Percentiles rank a stretch among this genome's conserved stretches.
phyloP scores from a whole-genome alignment of 345 rosid genomes.

The Populus davidiana region DNA sequence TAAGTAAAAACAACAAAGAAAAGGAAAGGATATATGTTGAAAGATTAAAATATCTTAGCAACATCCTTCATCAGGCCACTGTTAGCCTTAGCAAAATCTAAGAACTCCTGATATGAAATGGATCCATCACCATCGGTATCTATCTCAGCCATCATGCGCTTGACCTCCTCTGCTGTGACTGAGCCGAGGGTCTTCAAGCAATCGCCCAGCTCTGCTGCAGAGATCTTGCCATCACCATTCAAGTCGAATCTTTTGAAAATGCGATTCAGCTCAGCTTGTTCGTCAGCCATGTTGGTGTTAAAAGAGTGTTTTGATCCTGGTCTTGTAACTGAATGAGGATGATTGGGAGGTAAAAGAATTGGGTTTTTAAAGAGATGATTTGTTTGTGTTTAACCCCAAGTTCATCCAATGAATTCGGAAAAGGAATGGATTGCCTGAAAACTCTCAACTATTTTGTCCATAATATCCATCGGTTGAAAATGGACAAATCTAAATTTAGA shows the following conservation, averaged over 20 bases:
- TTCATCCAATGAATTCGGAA: constrained; percentile 26
- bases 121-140: constrained; percentile 87
- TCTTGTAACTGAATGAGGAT: background rate
- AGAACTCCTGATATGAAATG: constrained; percentile 71
- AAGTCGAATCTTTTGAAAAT: constrained; percentile 79
- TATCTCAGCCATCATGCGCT: constrained; percentile 85
- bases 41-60: constrained; percentile 63
- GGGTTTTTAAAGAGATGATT: constrained; percentile 15
- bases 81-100: constrained; percentile 66
- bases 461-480: background rate
- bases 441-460: background rate
- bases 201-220: constrained; percentile 69
- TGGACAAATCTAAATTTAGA: background rate
- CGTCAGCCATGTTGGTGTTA: constrained; percentile 48
- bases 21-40: background rate
- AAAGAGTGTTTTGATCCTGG: background rate
- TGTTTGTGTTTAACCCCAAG: constrained; percentile 9
- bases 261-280: constrained; percentile 50
- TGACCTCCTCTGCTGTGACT: constrained; percentile 53
- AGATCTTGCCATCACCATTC: constrained; percentile 82
- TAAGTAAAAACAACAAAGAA: background rate
- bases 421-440: constrained; percentile 31
- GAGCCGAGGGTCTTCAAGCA: constrained; percentile 66
- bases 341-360: background rate
- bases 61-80: constrained; percentile 81